Evolutionary conservation across 495 filamentous ascomycete genomes (phyloP).

Genomic region (Neurospora terricola): DNA sequence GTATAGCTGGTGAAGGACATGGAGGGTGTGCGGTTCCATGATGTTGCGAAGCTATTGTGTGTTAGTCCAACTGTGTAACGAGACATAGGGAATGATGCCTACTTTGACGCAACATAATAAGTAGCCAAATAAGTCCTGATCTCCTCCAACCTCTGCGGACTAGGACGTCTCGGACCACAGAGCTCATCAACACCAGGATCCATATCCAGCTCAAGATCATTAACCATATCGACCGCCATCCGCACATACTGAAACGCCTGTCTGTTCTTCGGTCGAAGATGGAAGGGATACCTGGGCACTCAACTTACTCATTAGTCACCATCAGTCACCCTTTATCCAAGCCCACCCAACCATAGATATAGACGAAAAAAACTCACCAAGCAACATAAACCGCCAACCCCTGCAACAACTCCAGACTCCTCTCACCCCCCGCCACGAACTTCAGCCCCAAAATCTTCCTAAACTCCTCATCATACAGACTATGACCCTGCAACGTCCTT

Average conservation of each 20-base stretch:
- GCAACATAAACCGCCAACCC: conserved; percentile 35
- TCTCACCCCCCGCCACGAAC: conserved; percentile 37
- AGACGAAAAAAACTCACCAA: conserved; percentile 26
- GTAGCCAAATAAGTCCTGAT: conserved; percentile 31
- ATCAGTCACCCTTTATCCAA: not conserved
- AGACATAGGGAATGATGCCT: conserved; percentile 2
- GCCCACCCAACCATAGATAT: not conserved
- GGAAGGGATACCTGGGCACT: conserved; percentile 34
- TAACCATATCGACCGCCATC: conserved; percentile 37
- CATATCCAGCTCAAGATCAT: conserved; percentile 31
- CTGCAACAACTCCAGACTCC: conserved; percentile 34
- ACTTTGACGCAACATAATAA: conserved; percentile 30
- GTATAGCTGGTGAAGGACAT: conserved; percentile 25
- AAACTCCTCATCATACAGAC: conserved; percentile 40
- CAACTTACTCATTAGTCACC: not conserved
- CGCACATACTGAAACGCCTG: conserved; percentile 34
- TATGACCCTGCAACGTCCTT: conserved; percentile 32
- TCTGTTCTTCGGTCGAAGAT: conserved; percentile 36
- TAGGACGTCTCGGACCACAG: not conserved
- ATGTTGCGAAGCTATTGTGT: conserved; percentile 17
- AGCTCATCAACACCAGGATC: conserved; percentile 14
- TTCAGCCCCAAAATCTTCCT: conserved; percentile 38
- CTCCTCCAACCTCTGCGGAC: conserved; percentile 18
- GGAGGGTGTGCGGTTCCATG: conserved; percentile 20
- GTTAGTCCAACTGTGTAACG: not conserved